A percentile compares a stretch with the other conserved stretches of the same genome.
Evolutionary conservation across 1,139 yeast genomes (phyloP).

Genomic region (Candida tropicalis): DNA sequence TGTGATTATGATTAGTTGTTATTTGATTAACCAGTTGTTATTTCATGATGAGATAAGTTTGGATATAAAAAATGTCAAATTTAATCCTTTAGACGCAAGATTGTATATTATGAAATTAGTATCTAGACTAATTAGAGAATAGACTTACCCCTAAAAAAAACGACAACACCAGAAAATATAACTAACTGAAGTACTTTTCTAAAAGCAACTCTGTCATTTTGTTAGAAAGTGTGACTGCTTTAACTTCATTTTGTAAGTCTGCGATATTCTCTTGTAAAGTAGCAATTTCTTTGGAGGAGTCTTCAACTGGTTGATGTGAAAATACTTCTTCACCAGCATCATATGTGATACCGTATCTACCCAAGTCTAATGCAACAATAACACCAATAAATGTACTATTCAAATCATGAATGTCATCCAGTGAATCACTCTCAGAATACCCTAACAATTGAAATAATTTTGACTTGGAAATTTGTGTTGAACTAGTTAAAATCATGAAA

Average conservation of each 20-base stretch:
- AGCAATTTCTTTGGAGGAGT: constrained; percentile 10
- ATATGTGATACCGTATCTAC: constrained; percentile 33
- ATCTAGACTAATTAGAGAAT: constrained; percentile 12
- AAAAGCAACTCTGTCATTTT: constrained; percentile 29
- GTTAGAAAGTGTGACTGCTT: constrained; percentile 31
- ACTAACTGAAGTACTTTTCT: constrained; percentile 25
- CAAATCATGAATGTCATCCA: constrained; percentile 16
- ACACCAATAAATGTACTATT: constrained; percentile 23
- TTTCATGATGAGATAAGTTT: constrained; percentile 23
- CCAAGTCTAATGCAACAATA: constrained; percentile 30
- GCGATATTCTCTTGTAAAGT: constrained; percentile 21
- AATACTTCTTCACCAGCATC: constrained; percentile 26
- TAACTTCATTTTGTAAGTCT: constrained; percentile 23
- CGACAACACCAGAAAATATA: not conserved
- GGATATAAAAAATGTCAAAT: constrained; percentile 28
- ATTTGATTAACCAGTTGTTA: constrained; percentile 29
- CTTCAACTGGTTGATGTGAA: constrained; percentile 19
- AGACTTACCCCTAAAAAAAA: not conserved
- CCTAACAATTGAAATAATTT: constrained; percentile 32
- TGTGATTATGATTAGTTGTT: constrained; percentile 43
- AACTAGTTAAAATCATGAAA: constrained; percentile 29
- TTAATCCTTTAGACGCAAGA: constrained; percentile 36
- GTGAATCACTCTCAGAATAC: constrained; percentile 16
- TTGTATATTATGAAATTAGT: constrained; percentile 23
- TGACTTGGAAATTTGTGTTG: constrained; percentile 24